Base-by-base conservation (phyloP, 352 stramenopile genomes). In the Globisporangium canariense region DNA sequence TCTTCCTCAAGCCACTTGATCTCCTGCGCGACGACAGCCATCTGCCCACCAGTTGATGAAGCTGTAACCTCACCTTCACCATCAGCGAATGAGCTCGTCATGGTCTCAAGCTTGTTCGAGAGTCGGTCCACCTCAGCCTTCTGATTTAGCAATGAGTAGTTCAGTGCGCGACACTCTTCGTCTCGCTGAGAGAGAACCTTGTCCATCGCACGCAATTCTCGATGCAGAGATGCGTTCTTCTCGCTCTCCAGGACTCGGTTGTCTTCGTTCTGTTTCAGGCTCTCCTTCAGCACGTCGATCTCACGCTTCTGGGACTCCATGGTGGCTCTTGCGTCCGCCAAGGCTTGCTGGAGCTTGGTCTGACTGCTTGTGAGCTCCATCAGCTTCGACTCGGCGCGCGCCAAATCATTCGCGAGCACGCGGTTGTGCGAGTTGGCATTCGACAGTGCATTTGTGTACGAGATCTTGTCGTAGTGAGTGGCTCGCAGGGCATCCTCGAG, bases 381-480 rank as follows among this genome's bases (percentile, higher is more conserved):
- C 43, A 81, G 28, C 40, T 89, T 88, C 2, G 81, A 68, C 58
- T 92, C 79, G 4, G 74, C 76, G 6, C 74, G 82, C 28, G 73
- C 70, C 16, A 93, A 60, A 43, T 94, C 82, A 25, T 69, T 86
- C 0, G 72, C 75, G 1, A 93, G 72, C 16, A 86, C 79, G 25
- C 81, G 78, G 55, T 90, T 91, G 52, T 94, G 86, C 18, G 86
- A 90, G 52, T 91, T 88, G 0, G 83, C 81, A 30, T 93, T 91
- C 13, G 81, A 79, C 5, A 94, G 56, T 1, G 83, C 81, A 50
- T 93, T 91, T 36, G 86, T 91, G 63, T 90, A 94, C 58, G 83
- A 89, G 1, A 91, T 78, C 49, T 93, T 94, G 62, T 94, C 86
- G 69, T 94, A 92, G 25, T 92, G 83, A 40, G 78, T 88, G 1